phyloP scores from a whole-genome alignment of 108 stramenopile genomes.

The Cyclotella baltica region DNA sequence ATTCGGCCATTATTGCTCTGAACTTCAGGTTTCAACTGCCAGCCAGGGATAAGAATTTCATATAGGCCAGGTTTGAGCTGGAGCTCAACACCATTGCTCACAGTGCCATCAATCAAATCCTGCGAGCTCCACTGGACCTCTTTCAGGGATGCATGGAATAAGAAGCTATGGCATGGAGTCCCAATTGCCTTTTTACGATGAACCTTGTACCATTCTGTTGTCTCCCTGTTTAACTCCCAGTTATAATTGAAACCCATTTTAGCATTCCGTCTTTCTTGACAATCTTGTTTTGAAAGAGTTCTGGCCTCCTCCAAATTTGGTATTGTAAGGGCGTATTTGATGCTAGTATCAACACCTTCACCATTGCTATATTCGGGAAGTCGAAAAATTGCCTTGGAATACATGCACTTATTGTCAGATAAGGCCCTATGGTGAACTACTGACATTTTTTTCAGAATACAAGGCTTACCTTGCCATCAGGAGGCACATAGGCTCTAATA shows the following conservation, averaged over 20 bases:
- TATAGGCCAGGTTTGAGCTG: conserved; percentile 41
- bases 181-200: conserved; percentile 54
- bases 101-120: conserved; percentile 14
- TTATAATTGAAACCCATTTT: conserved; percentile 51
- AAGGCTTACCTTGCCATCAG: conserved; percentile 49
- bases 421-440: too few species aligned
- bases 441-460: too few species aligned
- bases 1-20: conserved; percentile 34
- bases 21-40: conserved; percentile 48
- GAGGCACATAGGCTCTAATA: conserved; percentile 49
- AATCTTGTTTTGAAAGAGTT: conserved; percentile 31
- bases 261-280: conserved; percentile 29
- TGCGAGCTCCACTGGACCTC: conserved; percentile 33
- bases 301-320: conserved; percentile 39
- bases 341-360: conserved; percentile 37
- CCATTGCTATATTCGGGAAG: conserved; percentile 52
- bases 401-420: too few species aligned
- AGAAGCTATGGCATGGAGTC: conserved; percentile 47
- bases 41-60: conserved; percentile 33
- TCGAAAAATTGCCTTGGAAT: conserved; percentile 44
- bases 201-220: conserved; percentile 25
- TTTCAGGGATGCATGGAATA: conserved; percentile 39
- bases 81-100: conserved; percentile 36
- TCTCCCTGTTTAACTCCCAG: conserved; percentile 37
- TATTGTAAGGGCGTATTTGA: conserved; percentile 30